Percentiles rank a stretch among this genome's conserved stretches.
phyloP scores from a whole-genome alignment of 2,329 filamentous ascomycete species.

The Fusarium dimerum region DNA sequence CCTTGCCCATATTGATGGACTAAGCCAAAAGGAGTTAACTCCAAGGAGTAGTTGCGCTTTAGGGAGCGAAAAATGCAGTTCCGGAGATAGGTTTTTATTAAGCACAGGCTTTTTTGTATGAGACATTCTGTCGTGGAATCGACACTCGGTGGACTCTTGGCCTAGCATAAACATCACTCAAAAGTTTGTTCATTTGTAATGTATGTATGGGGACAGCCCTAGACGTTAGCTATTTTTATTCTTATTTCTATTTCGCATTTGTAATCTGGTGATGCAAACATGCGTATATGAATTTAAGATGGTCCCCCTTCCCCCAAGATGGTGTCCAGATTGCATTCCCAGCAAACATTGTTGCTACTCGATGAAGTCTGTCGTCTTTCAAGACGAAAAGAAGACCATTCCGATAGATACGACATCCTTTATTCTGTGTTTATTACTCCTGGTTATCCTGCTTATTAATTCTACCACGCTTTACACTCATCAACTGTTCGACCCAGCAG shows the following conservation, averaged over 20 bases:
- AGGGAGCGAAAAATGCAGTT: not conserved
- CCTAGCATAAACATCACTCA: too few species aligned
- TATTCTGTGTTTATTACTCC: not conserved
- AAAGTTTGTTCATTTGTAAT: not conserved
- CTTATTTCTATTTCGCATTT: too few species aligned
- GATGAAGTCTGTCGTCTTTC: not conserved
- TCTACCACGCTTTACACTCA: not conserved
- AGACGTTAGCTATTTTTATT: not conserved
- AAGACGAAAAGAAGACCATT: not conserved
- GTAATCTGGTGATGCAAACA: not conserved
- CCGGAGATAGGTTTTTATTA: not conserved
- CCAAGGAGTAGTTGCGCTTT: not conserved
- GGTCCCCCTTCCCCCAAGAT: not conserved
- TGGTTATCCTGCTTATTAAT: too few species aligned
- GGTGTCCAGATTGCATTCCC: too few species aligned
- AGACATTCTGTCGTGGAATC: not conserved
- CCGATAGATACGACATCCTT: not conserved
- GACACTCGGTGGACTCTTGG: not conserved
- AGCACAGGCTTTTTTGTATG: not conserved
- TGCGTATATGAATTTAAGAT: not conserved
- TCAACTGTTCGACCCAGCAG: not conserved
- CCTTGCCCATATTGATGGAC: not conserved
- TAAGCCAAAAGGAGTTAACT: not conserved
- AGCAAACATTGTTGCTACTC: not conserved
- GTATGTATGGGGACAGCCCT: too few species aligned